These are phyloP conservation scores for Biscutella auriculata DNA, from an alignment of 441 rosid species.

Conservation along the genomic window DNA sequence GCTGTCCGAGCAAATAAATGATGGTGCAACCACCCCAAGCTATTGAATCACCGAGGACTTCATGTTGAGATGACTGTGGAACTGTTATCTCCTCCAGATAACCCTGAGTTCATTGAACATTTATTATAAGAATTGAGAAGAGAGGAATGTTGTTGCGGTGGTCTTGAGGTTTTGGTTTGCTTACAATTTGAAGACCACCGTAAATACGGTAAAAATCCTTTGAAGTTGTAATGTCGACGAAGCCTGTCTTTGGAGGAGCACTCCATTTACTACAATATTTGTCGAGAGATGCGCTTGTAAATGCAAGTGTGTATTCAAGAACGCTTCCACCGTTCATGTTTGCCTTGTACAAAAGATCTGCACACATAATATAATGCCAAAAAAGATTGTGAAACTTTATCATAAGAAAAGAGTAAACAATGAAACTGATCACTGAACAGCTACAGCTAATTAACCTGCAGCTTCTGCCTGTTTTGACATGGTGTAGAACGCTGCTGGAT, in stretches of 20 bases:
- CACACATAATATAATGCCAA: constrained; percentile 14
- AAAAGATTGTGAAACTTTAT: constrained; percentile 5
- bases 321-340: constrained; percentile 88
- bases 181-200: constrained; percentile 94
- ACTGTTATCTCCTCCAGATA: constrained; percentile 71
- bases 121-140: background rate
- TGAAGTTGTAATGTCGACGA: constrained; percentile 88
- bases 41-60: constrained; percentile 78
- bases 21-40: constrained; percentile 99
- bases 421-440: background rate
- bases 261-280: constrained; percentile 95
- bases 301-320: constrained; percentile 96
- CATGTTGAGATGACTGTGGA: constrained; percentile 38
- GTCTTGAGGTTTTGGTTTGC: constrained; percentile 15
- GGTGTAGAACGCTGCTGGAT: constrained; percentile 78
- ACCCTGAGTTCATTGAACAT: constrained; percentile 38
- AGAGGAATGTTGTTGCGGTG: background rate
- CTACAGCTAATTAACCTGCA: constrained; percentile 50
- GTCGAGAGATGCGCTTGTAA: constrained; percentile 89
- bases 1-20: constrained; percentile 94
- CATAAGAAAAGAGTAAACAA: background rate
- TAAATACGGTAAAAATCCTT: constrained; percentile 91
- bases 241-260: constrained; percentile 91
- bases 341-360: constrained; percentile 95
- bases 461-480: constrained; percentile 99